These are phyloP conservation scores for Pleurotus tuoliensis DNA, from an alignment of 768 basidiomycete genomes.

Conservation along the genomic window DNA sequence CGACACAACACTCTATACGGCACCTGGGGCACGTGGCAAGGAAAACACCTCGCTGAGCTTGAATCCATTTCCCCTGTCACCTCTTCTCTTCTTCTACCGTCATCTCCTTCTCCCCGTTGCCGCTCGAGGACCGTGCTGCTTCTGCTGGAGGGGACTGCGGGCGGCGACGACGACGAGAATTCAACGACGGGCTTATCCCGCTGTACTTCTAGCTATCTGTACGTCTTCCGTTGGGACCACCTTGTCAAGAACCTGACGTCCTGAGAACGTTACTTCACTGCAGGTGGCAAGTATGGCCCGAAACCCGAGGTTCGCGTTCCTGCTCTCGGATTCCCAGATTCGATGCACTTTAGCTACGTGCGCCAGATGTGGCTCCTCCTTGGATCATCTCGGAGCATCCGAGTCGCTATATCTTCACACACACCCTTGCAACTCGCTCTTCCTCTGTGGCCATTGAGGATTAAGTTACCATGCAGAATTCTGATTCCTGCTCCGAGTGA, in stretches of 20 bases:
- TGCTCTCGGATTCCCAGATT: neutral
- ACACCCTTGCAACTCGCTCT: neutral
- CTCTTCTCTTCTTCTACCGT: neutral
- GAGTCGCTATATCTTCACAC: neutral
- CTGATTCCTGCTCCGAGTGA: conserved; percentile 4
- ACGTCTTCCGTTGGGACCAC: no score
- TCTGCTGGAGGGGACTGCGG: no score
- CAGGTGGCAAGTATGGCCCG: neutral
- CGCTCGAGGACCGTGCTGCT: no score
- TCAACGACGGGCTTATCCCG: no score
- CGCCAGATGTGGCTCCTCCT: neutral
- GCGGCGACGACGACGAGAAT: no score
- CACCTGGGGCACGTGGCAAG: neutral
- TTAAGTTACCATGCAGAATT: neutral
- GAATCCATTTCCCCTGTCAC: neutral
- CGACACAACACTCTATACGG: conserved; percentile 1
- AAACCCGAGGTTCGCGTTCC: conserved; percentile 3
- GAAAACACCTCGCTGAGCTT: conserved; percentile 1
- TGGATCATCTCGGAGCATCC: neutral
- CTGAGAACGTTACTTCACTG: neutral
- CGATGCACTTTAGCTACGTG: neutral
- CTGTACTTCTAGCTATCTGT: no score
- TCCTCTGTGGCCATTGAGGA: neutral
- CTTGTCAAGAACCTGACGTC: neutral
- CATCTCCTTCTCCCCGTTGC: neutral